Evolutionary conservation across 2,329 filamentous ascomycete genomes (phyloP), one percentile per base, ranked within the genome.

Genomic region (Hymenotorrendiella dingleyae): DNA sequence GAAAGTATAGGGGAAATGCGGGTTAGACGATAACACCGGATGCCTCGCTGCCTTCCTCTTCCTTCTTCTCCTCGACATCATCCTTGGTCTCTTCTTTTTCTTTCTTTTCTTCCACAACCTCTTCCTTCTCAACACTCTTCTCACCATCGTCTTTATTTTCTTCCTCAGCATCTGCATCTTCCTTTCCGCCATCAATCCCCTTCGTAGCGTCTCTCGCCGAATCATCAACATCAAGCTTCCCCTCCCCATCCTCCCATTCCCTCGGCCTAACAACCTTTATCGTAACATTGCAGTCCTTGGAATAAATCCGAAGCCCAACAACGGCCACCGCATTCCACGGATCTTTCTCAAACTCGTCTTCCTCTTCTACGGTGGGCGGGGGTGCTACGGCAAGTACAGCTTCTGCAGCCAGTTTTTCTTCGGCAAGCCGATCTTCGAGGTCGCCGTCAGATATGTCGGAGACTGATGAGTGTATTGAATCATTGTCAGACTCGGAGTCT

Each of bases 281-380:
- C 6, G 40, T 48, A 6, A 59, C 54, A 8, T 43, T 59, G 0
- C 57, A 50, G 1, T 63, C 66, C 53, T 74, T 75, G 56, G 73
- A 70, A 58, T 81, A 82, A 5, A 82, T 72, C 4, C 76, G 70
- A 39, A 82, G 63, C 0, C 79, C 78, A 0, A 82, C 70, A 14
- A 81, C 73, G 40, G 71, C 74, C 34, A 82, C 70, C 4, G 78
- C 78, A 55, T 82, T 81, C 78, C 79, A 82, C 1, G 76, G 73
- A 19, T 76, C 70, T 19, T 68, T 65, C 48, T 76, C 70, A 36
- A 72, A 73, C 43, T 78, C 74, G 49, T 76, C 74, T 8, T 67
- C 68, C 16, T 74, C 71, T 27, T 74, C 73, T 2, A 67, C 62
- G 6, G 67, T 65, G 4, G 58, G 50, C 0, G 64, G n/a, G 14